Conservation (phyloP, 192 early-diverging fungal species). For the Phycomyces nitens region DNA sequence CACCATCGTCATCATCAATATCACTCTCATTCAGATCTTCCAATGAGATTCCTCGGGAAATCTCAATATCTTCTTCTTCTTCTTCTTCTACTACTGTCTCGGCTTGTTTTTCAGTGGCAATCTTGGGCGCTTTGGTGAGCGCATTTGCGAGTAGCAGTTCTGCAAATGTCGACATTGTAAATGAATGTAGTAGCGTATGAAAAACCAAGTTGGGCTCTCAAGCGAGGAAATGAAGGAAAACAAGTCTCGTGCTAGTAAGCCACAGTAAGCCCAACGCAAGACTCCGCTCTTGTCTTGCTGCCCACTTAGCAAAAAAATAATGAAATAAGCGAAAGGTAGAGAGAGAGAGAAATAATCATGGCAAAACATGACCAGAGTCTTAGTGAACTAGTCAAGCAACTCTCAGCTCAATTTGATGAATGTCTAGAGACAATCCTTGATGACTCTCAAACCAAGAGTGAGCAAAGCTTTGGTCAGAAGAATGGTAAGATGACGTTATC, state of each 20-base stretch:
- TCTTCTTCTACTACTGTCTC: conserved; percentile 15
- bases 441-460: conserved; percentile 9
- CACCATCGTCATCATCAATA: conserved; percentile 31
- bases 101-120: neutral
- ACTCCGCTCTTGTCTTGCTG: neutral
- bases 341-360: conserved; percentile 1
- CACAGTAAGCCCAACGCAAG: conserved; percentile 1
- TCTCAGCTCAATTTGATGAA: conserved; percentile 13
- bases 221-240: neutral
- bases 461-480: neutral
- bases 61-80: conserved; percentile 19
- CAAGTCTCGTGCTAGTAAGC: neutral
- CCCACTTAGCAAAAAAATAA: conserved; percentile 1
- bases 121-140: neutral
- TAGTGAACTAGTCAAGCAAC: conserved; percentile 9
- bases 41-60: conserved; percentile 2
- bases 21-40: conserved; percentile 34
- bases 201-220: neutral
- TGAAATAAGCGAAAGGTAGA: neutral
- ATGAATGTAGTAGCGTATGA: neutral
- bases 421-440: conserved; percentile 9
- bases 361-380: neutral
- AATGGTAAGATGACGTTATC: neutral
- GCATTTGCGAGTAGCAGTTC: neutral
- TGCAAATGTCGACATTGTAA: neutral